These are phyloP conservation scores for Colletotrichum salicis DNA, from an alignment of 2,329 filamentous ascomycete genomes.

Conservation along the genomic window DNA sequence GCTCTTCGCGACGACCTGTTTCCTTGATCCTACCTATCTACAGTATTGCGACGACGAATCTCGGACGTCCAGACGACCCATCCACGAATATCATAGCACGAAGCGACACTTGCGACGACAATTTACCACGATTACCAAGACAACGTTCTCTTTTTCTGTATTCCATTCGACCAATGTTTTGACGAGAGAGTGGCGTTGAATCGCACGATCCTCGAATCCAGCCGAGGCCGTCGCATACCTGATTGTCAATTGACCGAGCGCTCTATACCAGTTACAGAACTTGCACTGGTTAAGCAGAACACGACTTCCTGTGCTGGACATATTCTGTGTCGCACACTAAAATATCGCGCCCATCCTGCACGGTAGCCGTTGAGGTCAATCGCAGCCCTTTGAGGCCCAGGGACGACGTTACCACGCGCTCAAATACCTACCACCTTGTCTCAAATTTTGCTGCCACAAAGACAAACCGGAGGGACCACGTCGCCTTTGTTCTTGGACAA, in stretches of 20 bases:
- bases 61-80: slow-evolving; percentile 17
- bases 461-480: slow-evolving; percentile 10
- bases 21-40: slow-evolving; percentile 19
- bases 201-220: slow-evolving; percentile 14
- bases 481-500: slow-evolving; percentile 20
- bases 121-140: slow-evolving; percentile 12
- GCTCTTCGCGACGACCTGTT: slow-evolving; percentile 16
- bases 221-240: slow-evolving; percentile 20
- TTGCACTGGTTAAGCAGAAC: not conserved
- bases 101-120: slow-evolving; percentile 19
- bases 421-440: slow-evolving; percentile 23
- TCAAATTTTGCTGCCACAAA: slow-evolving; percentile 6
- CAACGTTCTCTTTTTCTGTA: slow-evolving; percentile 12
- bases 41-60: slow-evolving; percentile 10
- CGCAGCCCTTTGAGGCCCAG: not conserved
- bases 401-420: slow-evolving; percentile 8
- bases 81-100: slow-evolving; percentile 7
- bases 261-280: not conserved
- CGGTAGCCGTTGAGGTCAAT: slow-evolving; percentile 1
- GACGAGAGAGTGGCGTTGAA: not conserved
- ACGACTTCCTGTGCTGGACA: not conserved
- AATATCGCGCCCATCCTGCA: not conserved
- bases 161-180: slow-evolving; percentile 12
- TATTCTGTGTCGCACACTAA: not conserved
- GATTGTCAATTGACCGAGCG: slow-evolving; percentile 2